Evolutionary conservation across 768 basidiomycete species (phyloP), one percentile per base, ranked within the genome.

Genomic region (Russula brevipes): DNA sequence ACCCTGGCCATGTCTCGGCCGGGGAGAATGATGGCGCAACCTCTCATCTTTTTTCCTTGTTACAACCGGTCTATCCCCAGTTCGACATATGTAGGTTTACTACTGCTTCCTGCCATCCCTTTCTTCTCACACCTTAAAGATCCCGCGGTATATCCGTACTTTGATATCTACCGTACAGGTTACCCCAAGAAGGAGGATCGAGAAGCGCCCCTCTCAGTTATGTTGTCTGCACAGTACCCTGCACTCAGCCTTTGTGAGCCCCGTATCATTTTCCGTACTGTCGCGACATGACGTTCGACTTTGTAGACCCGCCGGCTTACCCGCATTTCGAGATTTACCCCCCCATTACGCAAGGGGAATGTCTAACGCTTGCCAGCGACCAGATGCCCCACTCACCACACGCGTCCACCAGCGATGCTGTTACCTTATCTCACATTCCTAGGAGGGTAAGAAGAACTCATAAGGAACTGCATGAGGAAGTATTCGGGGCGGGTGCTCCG

Each of bases 291-390:
- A 36, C 17, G 45, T 45, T 16, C 30, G 11, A 45, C 17, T 8
- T 50, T 54, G 14, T 58, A 73, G 72, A 73, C 44, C 52, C 59
- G 17, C 60, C 73, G 11, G 64, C 68, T 31, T 74, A 73, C 54
- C 72, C 71, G 47, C 52, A 71, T 49, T 53, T 72, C n/a, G 67
- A 73, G 52, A 60, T 69, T 6, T 70, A 63, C 42, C 69, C 70
- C 33, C 12, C 35, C 16, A 54, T 59, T 24, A 35, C 30, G 30
- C 58, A 39, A 49, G 31, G 36, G 17, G 30, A 33, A 19, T 14
- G 35, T 7, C 30, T 38, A 39, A 50, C 14, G 33, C 38, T 9
- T 9, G 14, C 36, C 12, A 39, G 31, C 49, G 33, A 56, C 16
- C 16, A 19, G 35, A 51, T 36, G 17, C 33, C 54, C 24, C 8